Conservation (phyloP, 768 basidiomycete genomes). For the Lentinula detonsa region DNA sequence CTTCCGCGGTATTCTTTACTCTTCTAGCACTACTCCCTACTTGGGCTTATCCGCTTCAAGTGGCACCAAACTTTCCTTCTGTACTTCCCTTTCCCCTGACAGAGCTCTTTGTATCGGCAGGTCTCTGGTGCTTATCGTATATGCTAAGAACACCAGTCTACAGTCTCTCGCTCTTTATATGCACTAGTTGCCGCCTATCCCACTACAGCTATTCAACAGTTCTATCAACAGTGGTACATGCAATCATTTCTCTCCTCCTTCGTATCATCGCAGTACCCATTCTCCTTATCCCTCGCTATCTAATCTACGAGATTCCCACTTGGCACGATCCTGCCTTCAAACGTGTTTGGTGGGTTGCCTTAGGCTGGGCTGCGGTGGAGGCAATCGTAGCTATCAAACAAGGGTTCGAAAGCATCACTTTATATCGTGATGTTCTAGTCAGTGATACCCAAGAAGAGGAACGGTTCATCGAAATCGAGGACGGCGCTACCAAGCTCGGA, state of each 20-base stretch:
- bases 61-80: conserved; percentile 26
- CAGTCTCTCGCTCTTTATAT: conserved; percentile 24
- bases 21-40: conserved; percentile 45
- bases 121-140: conserved; percentile 57
- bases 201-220: conserved; percentile 25
- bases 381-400: conserved; percentile 59
- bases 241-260: conserved; percentile 44
- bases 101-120: conserved; percentile 54
- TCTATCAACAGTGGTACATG: conserved; percentile 38
- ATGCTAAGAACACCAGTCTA: conserved; percentile 45
- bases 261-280: conserved; percentile 51
- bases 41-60: conserved; percentile 38
- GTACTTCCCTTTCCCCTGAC: conserved; percentile 59
- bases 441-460: conserved; percentile 10
- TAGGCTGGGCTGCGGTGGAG: conserved; percentile 72
- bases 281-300: conserved; percentile 35
- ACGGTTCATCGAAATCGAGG: not conserved
- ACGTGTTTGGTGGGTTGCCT: conserved; percentile 71
- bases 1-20: conserved; percentile 41
- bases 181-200: conserved; percentile 21
- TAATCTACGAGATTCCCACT: conserved; percentile 37
- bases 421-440: conserved; percentile 69
- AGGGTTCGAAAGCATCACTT: conserved; percentile 60
- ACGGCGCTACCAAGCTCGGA: conserved; percentile 1
- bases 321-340: conserved; percentile 55